Conservation (phyloP, 2,329 filamentous ascomycete species). For the Mycosphaerella sp. region DNA sequence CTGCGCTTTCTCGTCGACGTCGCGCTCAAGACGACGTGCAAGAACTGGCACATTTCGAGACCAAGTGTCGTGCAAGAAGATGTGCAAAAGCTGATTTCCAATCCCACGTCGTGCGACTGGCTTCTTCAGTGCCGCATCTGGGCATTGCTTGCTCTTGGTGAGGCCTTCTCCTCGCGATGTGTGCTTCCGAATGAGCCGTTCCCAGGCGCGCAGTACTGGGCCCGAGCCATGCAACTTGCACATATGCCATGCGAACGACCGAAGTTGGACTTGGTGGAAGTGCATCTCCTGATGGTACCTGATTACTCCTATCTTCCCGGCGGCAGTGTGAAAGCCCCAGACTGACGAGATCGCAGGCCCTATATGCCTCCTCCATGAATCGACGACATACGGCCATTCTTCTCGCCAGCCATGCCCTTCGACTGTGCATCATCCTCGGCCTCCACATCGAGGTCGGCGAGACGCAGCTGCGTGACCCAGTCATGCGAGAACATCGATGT, state of each 20-base stretch:
- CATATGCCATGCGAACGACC: slow-evolving; percentile 41
- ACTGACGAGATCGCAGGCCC: slow-evolving; percentile 26
- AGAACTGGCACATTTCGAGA: slow-evolving; percentile 41
- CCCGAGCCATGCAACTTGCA: slow-evolving; percentile 37
- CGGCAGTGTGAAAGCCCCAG: neutral
- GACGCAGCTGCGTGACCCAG: slow-evolving; percentile 37
- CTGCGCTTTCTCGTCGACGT: slow-evolving; percentile 38
- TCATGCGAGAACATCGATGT: slow-evolving; percentile 30
- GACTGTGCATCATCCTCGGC: slow-evolving; percentile 42
- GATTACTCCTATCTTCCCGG: no score
- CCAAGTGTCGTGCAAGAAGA: slow-evolving; percentile 35
- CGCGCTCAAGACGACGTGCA: slow-evolving; percentile 38
- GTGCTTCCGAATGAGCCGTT: slow-evolving; percentile 33
- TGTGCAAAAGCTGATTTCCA: slow-evolving; percentile 37
- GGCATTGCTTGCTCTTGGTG: slow-evolving; percentile 43
- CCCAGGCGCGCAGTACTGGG: slow-evolving; percentile 43
- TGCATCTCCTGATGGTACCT: slow-evolving; percentile 36
- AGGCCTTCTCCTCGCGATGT: slow-evolving; percentile 42
- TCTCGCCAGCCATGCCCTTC: slow-evolving; percentile 42
- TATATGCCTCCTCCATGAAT: slow-evolving; percentile 43
- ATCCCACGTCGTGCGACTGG: slow-evolving; percentile 32
- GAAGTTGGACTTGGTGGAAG: slow-evolving; percentile 41
- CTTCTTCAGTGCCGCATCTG: slow-evolving; percentile 39
- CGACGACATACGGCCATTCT: slow-evolving; percentile 42
- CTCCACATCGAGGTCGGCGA: slow-evolving; percentile 39